Percentiles rank a stretch among this genome's conserved stretches.
Conservation (phyloP, 306 rosid species). For the Glycine tomentella region DNA sequence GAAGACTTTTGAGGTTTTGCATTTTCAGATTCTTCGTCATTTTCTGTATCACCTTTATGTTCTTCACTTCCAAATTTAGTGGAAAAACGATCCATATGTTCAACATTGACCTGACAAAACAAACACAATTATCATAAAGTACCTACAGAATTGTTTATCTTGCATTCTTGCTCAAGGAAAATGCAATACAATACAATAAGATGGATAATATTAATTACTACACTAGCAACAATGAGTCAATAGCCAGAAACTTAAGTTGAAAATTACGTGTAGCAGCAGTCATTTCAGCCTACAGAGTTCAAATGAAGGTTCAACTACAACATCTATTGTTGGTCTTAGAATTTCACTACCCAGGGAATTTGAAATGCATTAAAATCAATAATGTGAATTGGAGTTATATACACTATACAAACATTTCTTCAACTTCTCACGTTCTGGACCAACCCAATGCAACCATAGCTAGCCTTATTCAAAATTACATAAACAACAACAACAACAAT, state of each 20-base stretch:
- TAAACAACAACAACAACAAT: no score
- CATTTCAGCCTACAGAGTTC: conserved; percentile 19
- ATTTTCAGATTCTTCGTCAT: conserved; percentile 49
- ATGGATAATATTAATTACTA: conserved; percentile 28
- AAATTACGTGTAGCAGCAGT: background rate
- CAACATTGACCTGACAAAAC: conserved; percentile 71
- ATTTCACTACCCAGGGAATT: no score
- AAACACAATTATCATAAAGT: conserved; percentile 24
- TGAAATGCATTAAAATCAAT: no score
- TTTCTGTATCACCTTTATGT: conserved; percentile 50
- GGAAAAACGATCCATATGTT: conserved; percentile 77
- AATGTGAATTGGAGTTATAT: no score
- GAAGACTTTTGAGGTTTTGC: conserved; percentile 55
- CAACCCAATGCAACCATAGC: no score
- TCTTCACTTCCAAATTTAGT: conserved; percentile 77
- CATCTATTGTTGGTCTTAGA: background rate
- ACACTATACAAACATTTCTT: no score
- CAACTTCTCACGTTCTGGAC: no score
- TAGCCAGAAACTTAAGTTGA: conserved; percentile 5
- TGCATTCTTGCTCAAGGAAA: conserved; percentile 1
- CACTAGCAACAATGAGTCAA: conserved; percentile 27
- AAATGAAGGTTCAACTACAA: background rate
- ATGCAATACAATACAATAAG: conserved; percentile 19
- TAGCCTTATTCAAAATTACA: no score
- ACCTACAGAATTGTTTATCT: conserved; percentile 27